These are phyloP conservation scores for Plantago elongata DNA, from an alignment of 257 asterid species.

Conservation along the genomic window DNA sequence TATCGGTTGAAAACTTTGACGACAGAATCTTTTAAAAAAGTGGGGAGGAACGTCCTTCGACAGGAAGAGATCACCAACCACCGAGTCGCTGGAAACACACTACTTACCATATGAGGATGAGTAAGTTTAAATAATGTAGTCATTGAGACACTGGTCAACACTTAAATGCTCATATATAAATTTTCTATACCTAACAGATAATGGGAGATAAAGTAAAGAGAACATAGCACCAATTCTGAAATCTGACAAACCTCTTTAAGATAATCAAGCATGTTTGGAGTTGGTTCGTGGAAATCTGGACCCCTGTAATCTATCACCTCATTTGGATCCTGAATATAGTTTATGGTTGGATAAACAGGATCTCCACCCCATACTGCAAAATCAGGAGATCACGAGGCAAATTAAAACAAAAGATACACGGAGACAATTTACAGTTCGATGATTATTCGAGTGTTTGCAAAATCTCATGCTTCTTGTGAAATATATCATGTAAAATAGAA, in stretches of 20 bases:
- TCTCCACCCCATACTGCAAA: conserved; percentile 98
- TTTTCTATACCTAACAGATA: too few relatives aligned
- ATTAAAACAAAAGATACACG: neutral
- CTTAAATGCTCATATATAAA: too few relatives aligned
- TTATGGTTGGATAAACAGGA: conserved; percentile 94
- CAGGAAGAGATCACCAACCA: too few relatives aligned
- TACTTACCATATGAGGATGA: too few relatives aligned
- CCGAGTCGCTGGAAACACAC: too few relatives aligned
- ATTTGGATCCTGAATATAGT: conserved; percentile 94
- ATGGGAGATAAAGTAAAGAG: neutral
- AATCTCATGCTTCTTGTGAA: neutral
- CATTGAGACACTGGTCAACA: too few relatives aligned
- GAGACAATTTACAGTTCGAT: neutral
- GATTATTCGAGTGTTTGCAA: neutral
- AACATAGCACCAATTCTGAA: neutral
- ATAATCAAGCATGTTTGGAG: conserved; percentile 83
- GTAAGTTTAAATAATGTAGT: too few relatives aligned
- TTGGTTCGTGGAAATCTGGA: conserved; percentile 96
- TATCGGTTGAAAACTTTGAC: too few relatives aligned
- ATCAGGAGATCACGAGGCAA: conserved; percentile 10
- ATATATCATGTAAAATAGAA: neutral
- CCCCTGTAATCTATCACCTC: conserved; percentile 93
- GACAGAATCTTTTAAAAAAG: too few relatives aligned
- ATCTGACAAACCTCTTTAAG: conserved; percentile 77
- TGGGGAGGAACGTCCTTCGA: too few relatives aligned